phyloP scores from a whole-genome alignment of 768 basidiomycete species.

The Clavulina sp. region DNA sequence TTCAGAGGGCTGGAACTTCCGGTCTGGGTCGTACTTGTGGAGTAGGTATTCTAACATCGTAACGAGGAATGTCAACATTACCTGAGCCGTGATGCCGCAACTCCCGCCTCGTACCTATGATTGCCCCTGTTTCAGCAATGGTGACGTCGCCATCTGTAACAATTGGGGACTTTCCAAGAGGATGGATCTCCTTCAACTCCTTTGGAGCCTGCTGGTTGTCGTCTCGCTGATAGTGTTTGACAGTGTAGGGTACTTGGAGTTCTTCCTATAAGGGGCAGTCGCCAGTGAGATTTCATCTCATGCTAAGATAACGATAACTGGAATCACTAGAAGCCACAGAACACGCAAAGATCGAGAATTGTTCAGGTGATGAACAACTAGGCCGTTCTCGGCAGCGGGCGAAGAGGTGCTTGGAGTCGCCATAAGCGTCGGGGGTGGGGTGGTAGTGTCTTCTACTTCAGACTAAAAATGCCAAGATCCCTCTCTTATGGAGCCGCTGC shows the following conservation, averaged over 20 bases:
- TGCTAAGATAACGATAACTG: too few relatives aligned
- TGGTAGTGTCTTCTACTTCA: too few relatives aligned
- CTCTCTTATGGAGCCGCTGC: too few relatives aligned
- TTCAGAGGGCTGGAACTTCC: constrained; percentile 11
- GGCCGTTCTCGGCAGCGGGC: too few relatives aligned
- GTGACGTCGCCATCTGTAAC: constrained; percentile 30
- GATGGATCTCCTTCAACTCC: constrained; percentile 23
- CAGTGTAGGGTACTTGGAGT: constrained; percentile 26
- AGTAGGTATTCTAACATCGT: constrained; percentile 25
- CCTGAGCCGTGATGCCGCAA: neutral
- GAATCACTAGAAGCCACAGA: constrained; percentile 16
- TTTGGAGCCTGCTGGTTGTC: constrained; percentile 17
- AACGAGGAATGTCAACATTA: neutral
- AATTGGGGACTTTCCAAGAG: constrained; percentile 31
- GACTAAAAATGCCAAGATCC: too few relatives aligned
- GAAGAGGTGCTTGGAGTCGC: too few relatives aligned
- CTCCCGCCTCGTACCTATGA: constrained; percentile 27
- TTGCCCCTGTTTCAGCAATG: constrained; percentile 29
- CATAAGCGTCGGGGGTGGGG: too few relatives aligned
- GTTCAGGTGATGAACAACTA: constrained; percentile 12
- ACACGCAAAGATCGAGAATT: constrained; percentile 16
- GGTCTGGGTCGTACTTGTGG: constrained; percentile 22
- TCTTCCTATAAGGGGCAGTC: constrained; percentile 38
- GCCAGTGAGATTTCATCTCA: too few relatives aligned
- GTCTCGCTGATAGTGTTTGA: constrained; percentile 26